Base-by-base conservation (phyloP, 306 rosid genomes). In the Rubus idaeus region DNA sequence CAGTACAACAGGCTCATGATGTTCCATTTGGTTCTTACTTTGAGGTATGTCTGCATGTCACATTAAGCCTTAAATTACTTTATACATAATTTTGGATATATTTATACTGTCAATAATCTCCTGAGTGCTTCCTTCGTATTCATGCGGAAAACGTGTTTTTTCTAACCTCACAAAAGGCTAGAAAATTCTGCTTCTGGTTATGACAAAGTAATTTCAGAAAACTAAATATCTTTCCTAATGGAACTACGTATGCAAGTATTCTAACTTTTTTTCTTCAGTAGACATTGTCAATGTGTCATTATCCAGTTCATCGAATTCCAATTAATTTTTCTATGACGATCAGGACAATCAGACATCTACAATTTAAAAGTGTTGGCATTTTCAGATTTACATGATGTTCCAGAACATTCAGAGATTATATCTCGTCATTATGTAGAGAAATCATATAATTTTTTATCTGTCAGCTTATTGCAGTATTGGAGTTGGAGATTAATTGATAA, bases 1-100 rank as follows among this genome's bases (percentile, higher is more conserved):
- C 95, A 13, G 97, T 95, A 69, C 98, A 92, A 79, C 95, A 92
- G 70, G 98, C 98, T n/a, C 98, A 90, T 78, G 98, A 95, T 85
- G 98, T 95, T 77, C 98, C 98, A 67, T 92, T 92, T 78, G 98
- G 97, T 74, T 88, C 97, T 40, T 87, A 84, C 82, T 95, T 95
- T 80, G 98, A 95, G 98, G 98, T 95, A 83, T 55, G 73, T 5
- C 51, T n/a, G 51, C 71, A 42, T 41, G 71, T 10, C 71, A 66
- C 8, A 10, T 18, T 1, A 5, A n/a, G 53, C 53, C 53, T 49
- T 49, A 0, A 49, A 30, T 9, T 21, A 5, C 58, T 53, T 13
- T 61, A 6, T 23, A 62, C 4, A 6, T 16, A 13, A 16, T 17
- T 14, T 13, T 16, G 10, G 21, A 63, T 16, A 26, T 62, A 35